Evolutionary conservation across 73 alveolate species (phyloP), one percentile per base, ranked within the genome.

Genomic region (Durusdinium trenchii): DNA sequence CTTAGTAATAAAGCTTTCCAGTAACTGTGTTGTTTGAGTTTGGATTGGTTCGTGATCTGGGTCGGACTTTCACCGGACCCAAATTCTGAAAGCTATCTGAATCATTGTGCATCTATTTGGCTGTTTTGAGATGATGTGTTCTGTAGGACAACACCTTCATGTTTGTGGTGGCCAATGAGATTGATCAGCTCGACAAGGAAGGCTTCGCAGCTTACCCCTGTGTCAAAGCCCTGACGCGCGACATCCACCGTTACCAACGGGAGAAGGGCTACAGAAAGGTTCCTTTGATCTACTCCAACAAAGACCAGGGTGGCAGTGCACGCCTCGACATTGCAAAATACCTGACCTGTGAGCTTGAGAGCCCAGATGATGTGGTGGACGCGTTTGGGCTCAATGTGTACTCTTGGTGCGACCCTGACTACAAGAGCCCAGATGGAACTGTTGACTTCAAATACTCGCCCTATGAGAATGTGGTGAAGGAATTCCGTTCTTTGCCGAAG

Each of bases 351-450:
- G 98, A 76, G 67, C 61, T 91, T 71, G 98, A 91, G 57, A 91
- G 98, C 78, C 98, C 98, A 7, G 98, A 91, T 42, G 98, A 91
- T 71, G 98, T 78, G 90, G 98, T 91, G 90, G 98, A 91, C 50
- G 98, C 98, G 38, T 91, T 91, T 52, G 98, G 98, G n/a, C 98
- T 91, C 48, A 91, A 91, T n/a, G 98, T 50, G 38, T 91, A 91
- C 89, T 91, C 98, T 38, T 91, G 98, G 98, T 91, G 98, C 64
- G 98, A 91, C 48, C 98, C 98, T n/a, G 94, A 48, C 71, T 84
- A 84, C 94, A 14, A 9, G 76, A 84, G 76, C 76, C 94, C 75
- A 35, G 20, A 47, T 5, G 94, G 94, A n/a, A 52, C 28, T n/a
- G 47, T 50, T 48, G 75, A 51, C 51, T 84, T 84, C 75, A 48